Evolutionary conservation across 73 alveolate genomes (phyloP).

Genomic region (Uronychia binucleata): DNA sequence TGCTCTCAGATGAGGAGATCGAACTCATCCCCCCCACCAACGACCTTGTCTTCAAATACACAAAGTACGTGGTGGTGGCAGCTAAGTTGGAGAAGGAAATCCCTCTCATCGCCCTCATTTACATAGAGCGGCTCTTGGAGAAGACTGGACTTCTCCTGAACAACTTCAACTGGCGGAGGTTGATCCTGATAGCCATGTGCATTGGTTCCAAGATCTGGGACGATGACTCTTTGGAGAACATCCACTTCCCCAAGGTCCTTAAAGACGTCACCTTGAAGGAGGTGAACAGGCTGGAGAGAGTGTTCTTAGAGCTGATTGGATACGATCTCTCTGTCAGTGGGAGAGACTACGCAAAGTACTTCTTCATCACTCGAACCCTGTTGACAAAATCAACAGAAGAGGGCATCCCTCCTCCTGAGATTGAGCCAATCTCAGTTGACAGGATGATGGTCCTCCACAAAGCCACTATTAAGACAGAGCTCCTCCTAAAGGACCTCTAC

Average conservation of each 20-base stretch:
- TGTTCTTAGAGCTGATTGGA: conserved; percentile 90
- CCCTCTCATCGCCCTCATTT: conserved; percentile 92
- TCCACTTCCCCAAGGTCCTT: conserved; percentile 97
- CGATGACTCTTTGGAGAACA: conserved; percentile 98
- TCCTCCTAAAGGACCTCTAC: conserved; percentile 68
- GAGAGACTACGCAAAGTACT: conserved; percentile 97
- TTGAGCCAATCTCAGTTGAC: conserved; percentile 35
- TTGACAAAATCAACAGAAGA: conserved; percentile 58
- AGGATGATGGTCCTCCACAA: conserved; percentile 65
- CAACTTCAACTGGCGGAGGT: conserved; percentile 97
- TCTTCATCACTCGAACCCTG: conserved; percentile 89
- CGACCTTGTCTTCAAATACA: conserved; percentile 37
- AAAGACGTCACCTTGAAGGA: conserved; percentile 90
- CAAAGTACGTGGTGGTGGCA: conserved; percentile 88
- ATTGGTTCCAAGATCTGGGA: conserved; percentile 99
- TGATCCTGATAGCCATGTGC: conserved; percentile 89
- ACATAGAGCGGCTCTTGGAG: conserved; percentile 94
- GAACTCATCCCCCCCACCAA: conserved; percentile 34
- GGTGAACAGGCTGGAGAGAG: conserved; percentile 95
- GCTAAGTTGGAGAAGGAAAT: conserved; percentile 97
- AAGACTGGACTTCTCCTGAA: conserved; percentile 92
- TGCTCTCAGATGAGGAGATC: conserved; percentile 13
- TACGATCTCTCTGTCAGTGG: conserved; percentile 91
- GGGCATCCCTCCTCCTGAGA: not conserved
- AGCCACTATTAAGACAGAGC: conserved; percentile 63